phyloP scores from a whole-genome alignment of 1,139 yeast species.

The Suhomyces wounanorum region DNA sequence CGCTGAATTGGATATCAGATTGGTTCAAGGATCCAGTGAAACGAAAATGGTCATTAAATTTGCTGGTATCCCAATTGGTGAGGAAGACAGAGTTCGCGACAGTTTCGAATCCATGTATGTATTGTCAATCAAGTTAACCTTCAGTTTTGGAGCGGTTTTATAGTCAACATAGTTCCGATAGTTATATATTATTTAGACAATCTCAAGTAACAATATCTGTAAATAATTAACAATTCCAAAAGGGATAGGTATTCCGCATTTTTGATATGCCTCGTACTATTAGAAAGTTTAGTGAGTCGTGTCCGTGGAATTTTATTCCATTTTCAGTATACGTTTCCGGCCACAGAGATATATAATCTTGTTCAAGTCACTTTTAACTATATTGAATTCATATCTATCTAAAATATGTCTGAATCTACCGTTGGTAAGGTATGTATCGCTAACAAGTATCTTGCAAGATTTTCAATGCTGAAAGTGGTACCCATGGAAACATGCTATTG shows the following conservation, averaged over 20 bases:
- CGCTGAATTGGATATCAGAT: slow-evolving; percentile 65
- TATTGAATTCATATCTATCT: neutral
- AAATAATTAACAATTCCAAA: neutral
- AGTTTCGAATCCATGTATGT: slow-evolving; percentile 91
- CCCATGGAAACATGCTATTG: too few relatives aligned
- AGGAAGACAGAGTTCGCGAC: slow-evolving; percentile 82
- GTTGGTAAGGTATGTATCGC: slow-evolving; percentile 38
- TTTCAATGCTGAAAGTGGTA: too few relatives aligned
- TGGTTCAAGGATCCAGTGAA: slow-evolving; percentile 78
- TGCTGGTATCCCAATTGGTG: slow-evolving; percentile 95
- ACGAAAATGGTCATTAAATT: slow-evolving; percentile 79
- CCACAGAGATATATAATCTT: neutral
- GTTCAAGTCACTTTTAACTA: neutral
- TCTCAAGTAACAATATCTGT: neutral
- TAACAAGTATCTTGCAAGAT: too few relatives aligned
- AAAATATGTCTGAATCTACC: slow-evolving; percentile 25
- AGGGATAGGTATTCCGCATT: neutral
- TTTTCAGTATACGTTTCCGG: slow-evolving; percentile 6
- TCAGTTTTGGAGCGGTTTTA: slow-evolving; percentile 89
- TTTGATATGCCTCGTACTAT: neutral
- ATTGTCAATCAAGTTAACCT: slow-evolving; percentile 82
- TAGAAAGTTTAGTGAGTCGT: neutral
- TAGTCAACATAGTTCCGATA: slow-evolving; percentile 22
- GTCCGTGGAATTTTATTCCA: slow-evolving; percentile 2
- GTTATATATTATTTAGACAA: neutral